These are phyloP conservation scores for Ophiostoma ips DNA, from an alignment of 2,329 filamentous ascomycete genomes.

Conservation along the genomic window DNA sequence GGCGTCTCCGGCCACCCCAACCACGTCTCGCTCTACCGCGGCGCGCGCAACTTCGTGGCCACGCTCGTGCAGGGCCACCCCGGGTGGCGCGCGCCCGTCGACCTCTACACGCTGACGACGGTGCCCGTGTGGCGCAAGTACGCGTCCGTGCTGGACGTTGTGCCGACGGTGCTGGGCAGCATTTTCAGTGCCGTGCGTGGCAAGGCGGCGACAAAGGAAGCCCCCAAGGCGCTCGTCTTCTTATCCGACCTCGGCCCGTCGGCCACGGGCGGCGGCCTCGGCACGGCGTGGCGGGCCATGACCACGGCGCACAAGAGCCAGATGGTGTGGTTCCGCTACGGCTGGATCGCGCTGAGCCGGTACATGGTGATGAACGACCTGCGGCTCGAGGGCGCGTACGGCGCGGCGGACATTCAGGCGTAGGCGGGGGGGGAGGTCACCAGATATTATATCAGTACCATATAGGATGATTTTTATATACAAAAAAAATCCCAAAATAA, in stretches of 20 bases:
- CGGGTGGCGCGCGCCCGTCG: constrained; percentile 59
- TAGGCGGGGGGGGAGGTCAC: too few relatives aligned
- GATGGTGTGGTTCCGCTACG: constrained; percentile 97
- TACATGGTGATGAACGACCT: constrained; percentile 97
- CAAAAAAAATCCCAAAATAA: not conserved
- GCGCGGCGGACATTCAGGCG: constrained; percentile 1
- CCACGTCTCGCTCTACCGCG: constrained; percentile 78
- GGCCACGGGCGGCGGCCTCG: constrained; percentile 31
- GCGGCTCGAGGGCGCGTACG: constrained; percentile 32
- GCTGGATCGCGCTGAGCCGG: constrained; percentile 79
- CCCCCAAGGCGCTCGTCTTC: constrained; percentile 51
- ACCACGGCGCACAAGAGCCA: constrained; percentile 80
- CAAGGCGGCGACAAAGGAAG: constrained; percentile 22
- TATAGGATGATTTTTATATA: too few relatives aligned
- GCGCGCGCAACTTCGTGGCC: constrained; percentile 59
- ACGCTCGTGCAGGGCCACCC: constrained; percentile 48
- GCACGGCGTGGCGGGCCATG: constrained; percentile 70
- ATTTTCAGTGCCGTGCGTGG: constrained; percentile 27
- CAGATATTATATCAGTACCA: too few relatives aligned
- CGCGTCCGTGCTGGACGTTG: constrained; percentile 57
- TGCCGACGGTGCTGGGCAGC: constrained; percentile 45
- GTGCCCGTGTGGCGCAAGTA: constrained; percentile 72
- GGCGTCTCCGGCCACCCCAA: constrained; percentile 87
- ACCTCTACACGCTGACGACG: constrained; percentile 70
- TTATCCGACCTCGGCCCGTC: constrained; percentile 40